Base-by-base conservation (phyloP, 129 eudicot species). In the Dittrichia graveolens region DNA sequence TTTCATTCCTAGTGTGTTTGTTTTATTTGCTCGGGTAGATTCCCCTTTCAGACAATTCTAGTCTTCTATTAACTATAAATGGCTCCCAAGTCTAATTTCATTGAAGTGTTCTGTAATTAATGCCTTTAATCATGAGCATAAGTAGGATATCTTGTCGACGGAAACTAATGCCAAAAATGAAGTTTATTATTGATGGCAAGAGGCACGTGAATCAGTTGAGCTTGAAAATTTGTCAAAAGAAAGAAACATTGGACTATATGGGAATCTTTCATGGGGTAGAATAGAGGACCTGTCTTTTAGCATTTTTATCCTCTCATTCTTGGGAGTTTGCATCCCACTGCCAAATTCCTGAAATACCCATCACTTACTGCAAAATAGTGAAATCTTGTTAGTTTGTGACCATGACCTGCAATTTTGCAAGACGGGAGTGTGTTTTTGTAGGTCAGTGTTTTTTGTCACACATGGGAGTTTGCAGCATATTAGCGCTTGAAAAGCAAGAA, bases 351-450 rank as follows among this genome's bases (percentile, higher is more conserved):
- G 40, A 63, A 62, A 53, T 69, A 52, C 40, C 62, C 53, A 35
- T 74, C 40, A 52, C 41, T 38, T 71, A n/a, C 42, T 31, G 24
- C 66, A 71, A 57, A 24, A 63, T 64, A 52, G 55, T 67, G 46
- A 8, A 66, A 62, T 47, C 40, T 74, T 8, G 48, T 61, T 40
- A n/a, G 44, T 12, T 12, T 59, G 65, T 59, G 65, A 63, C 53
- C 59, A 19, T 37, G n/a, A 45, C 61, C 45, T 46, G 47, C 58
- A 43, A 5, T 48, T 61, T 73, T 73, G 35, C n/a, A 7, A 35
- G 68, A 34, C 65, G 44, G 43, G 53, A 43, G 12, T 44, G 8
- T 42, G 13, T 70, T 42, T 57, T 7, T 50, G 57, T 6, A 14
- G 18, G 15, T 31, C 12, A n/a, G n/a, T 10, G 8, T 10, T 3